Base-by-base conservation (phyloP, 1,284 basidiomycete genomes). In the Boletellus deceptivus region DNA sequence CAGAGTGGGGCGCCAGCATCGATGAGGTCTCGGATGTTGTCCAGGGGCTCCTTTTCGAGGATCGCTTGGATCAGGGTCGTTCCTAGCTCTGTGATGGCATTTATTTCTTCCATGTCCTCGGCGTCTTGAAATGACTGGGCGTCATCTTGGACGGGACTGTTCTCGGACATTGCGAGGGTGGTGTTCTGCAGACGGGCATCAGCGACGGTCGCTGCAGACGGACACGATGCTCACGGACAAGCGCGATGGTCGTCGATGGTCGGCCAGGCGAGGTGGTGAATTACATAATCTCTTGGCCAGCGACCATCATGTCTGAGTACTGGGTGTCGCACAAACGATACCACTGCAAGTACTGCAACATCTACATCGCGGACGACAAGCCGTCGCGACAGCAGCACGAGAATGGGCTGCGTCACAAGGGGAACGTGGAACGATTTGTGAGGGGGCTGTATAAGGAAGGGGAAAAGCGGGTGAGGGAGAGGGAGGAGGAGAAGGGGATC, bases 381-480 rank as follows among this genome's bases (percentile, higher is more conserved):
- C 94, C 94, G 6, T 98, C 96, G 3, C 82, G 91, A 47, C 78
- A 83, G 55, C 93, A 95, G 54, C 97, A 99, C 69, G 97, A 99
- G 72, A 89, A 82, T 56, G 97, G 97, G 40, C 72, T 96, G 45
- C 84, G 92, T 43, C 97, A 99, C 75, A 91, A 97, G 68, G 93
- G 93, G 43, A 97, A 92, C 69, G 85, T 91, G 55, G 94, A 98
- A 65, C 80, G 94, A 9, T 96, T 89, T 70, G 90, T 99, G 48
- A 79, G 92, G 38, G 84, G 89, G 38, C 80, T 98, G 27, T 99
- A 99, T 79, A 96, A 96, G 74, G 75, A 84, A n/a, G 89, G 93
- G 5, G 91, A 94, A 72, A 86, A 87, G 72, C 82, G 84, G 49
- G 91, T 91, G 74, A 84, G 88, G 68, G 94, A 97, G 59, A 77